Evolutionary conservation across 768 basidiomycete species (phyloP).

Genomic region (Suillus placidus): DNA sequence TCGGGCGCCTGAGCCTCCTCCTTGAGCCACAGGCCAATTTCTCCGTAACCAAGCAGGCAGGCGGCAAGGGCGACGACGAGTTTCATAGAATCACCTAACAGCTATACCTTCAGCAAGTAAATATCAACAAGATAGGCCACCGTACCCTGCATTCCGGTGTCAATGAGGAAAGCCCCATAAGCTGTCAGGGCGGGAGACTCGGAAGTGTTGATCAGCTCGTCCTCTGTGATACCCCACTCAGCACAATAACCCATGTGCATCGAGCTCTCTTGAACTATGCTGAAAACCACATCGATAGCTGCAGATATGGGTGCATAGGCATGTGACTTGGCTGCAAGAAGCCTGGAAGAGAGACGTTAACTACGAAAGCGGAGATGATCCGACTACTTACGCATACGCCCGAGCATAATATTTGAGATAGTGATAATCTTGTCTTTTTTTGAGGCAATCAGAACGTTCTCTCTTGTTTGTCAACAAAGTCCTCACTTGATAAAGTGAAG

Average conservation of each 20-base stretch:
- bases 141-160: constrained; percentile 71
- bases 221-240: constrained; percentile 63
- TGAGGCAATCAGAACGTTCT: background rate
- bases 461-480: background rate
- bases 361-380: background rate
- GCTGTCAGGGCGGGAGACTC: constrained; percentile 78
- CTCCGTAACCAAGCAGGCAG: constrained; percentile 90
- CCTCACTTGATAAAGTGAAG: constrained; percentile 82
- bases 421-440: constrained; percentile 75
- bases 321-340: constrained; percentile 78
- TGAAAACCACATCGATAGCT: constrained; percentile 63
- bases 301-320: constrained; percentile 62
- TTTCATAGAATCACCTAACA: constrained; percentile 65
- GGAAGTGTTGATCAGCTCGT: constrained; percentile 60
- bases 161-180: constrained; percentile 85
- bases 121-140: background rate
- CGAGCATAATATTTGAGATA: constrained; percentile 85
- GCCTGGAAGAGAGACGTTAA: constrained; percentile 36
- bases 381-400: constrained; percentile 62
- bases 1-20: constrained; percentile 47
- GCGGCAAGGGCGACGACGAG: constrained; percentile 82
- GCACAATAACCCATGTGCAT: constrained; percentile 77
- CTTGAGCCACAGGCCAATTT: constrained; percentile 85
- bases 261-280: constrained; percentile 66
- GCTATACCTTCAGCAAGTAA: background rate